Evolutionary conservation across 148 eudicot species (phyloP), one percentile per base, ranked within the genome.

Genomic region (Drosera capensis): DNA sequence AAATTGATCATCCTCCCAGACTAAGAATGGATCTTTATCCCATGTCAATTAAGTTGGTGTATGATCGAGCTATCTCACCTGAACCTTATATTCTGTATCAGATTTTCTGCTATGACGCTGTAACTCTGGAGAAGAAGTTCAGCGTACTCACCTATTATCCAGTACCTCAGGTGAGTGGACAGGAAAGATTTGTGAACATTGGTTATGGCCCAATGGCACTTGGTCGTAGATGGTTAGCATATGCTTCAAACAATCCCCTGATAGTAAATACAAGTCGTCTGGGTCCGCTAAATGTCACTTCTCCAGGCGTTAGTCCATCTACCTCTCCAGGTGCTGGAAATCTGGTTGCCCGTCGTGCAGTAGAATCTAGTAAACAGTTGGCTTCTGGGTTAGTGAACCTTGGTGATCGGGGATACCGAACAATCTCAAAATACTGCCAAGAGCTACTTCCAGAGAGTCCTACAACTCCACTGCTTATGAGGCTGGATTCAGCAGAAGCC

Each of bases 211-310:
- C 96, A 31, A 71, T 87, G 51, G 96, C 90, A 42, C 71, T 87
- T 40, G 96, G 96, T 55, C 68, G 94, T 44, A 72, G 96, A 53
- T 87, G 94, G 96, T 51, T 87, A 57, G 96, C 96, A 18, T 87
- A 87, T 46, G 75, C 83, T 58, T 86, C 85, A 45, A 79, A 70
- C 65, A 62, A 58, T 16, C 68, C 79, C 26, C 61, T 72, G 11
- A 40, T 65, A 28, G 54, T 84, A 38, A 60, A 62, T 56, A 55
- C 69, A 23, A 72, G 70, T 5, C 70, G 72, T 43, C 74, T 82
- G 38, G 64, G 55, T 58, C 90, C 96, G 28, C 90, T 74, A 46
- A 39, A 17, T 17, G n/a, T 39, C 17, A 7, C 68, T 52, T 65
- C 87, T 23, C 29, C 54, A 11, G 39, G 52, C 13, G 28, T 23